phyloP scores from a whole-genome alignment of 352 stramenopile species.

The Pythium coloratum region DNA sequence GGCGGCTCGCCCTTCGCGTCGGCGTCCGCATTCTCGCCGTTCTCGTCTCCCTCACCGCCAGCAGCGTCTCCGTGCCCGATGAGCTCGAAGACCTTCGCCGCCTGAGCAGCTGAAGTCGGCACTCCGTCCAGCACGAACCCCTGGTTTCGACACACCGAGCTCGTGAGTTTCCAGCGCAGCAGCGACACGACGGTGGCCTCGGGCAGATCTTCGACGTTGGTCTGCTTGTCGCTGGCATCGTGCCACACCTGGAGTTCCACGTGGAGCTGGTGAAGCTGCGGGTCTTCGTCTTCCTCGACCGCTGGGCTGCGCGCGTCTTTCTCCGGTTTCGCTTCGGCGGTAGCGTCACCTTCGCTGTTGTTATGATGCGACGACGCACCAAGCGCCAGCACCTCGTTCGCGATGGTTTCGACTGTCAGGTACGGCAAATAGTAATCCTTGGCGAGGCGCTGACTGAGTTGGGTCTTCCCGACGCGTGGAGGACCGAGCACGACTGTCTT shows the following conservation, averaged over 20 bases:
- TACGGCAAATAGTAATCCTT: conserved; percentile 75
- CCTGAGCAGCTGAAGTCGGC: conserved; percentile 47
- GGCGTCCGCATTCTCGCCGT: conserved; percentile 27
- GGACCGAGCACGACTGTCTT: conserved; percentile 67
- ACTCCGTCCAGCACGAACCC: conserved; percentile 82
- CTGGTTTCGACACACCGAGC: conserved; percentile 67
- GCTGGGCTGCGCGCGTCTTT: conserved; percentile 19
- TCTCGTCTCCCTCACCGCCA: conserved; percentile 10
- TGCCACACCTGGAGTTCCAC: conserved; percentile 41
- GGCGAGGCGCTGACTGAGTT: conserved; percentile 49
- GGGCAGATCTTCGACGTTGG: conserved; percentile 32
- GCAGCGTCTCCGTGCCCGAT: conserved; percentile 16
- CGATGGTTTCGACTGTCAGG: conserved; percentile 46
- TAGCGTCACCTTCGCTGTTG: not conserved
- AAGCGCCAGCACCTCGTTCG: conserved; percentile 42
- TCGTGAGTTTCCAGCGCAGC: conserved; percentile 68
- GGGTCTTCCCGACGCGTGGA: conserved; percentile 68
- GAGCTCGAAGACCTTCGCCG: conserved; percentile 45
- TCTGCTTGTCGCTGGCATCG: conserved; percentile 20
- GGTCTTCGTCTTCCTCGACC: conserved; percentile 25
- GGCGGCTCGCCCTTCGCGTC: conserved; percentile 27
- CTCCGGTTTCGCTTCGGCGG: conserved; percentile 16
- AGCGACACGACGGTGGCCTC: conserved; percentile 42
- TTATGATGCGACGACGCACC: conserved; percentile 14
- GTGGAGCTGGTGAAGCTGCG: conserved; percentile 42